Percentiles rank a stretch among this genome's conserved stretches.
Conservation (phyloP, 2,329 filamentous ascomycete species). For the Colletotrichum liaoningense region DNA sequence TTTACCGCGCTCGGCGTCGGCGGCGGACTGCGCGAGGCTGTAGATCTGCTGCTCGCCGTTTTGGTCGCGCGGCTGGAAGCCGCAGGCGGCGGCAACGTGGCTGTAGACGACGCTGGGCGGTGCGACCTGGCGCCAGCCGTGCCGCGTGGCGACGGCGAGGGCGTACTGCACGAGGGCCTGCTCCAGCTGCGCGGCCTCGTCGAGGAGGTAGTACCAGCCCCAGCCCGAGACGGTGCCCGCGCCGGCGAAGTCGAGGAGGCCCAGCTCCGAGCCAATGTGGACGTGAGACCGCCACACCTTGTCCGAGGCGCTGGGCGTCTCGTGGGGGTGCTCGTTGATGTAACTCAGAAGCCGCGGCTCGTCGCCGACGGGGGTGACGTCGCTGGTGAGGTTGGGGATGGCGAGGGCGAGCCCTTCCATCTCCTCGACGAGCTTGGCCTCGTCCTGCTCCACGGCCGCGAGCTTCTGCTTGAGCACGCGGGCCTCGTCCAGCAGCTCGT, state of each 20-base stretch:
- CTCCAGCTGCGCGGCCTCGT: constrained; percentile 92
- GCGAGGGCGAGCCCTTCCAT: constrained; percentile 81
- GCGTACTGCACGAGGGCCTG: constrained; percentile 93
- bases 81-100: constrained; percentile 90
- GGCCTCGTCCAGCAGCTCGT: constrained; percentile 72
- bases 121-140: constrained; percentile 83
- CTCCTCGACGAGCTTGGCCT: constrained; percentile 69
- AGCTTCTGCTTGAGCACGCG: constrained; percentile 73
- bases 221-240: constrained; percentile 88
- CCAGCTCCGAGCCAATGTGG: constrained; percentile 86
- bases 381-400: constrained; percentile 87
- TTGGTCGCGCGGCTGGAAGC: constrained; percentile 92
- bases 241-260: constrained; percentile 88
- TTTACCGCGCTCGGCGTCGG: constrained; percentile 70
- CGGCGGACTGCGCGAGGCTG: constrained; percentile 73
- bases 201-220: constrained; percentile 98
- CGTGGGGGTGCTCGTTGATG: constrained; percentile 77
- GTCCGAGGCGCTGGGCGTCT: constrained; percentile 46
- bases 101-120: constrained; percentile 93
- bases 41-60: constrained; percentile 95
- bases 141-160: constrained; percentile 75
- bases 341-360: constrained; percentile 76
- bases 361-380: constrained; percentile 77
- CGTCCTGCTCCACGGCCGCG: constrained; percentile 68
- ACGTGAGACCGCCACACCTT: constrained; percentile 80